Evolutionary conservation across 805 yeast species (phyloP).

Genomic region (baker's yeast (Saccharomyces cerevisiae)): DNA sequence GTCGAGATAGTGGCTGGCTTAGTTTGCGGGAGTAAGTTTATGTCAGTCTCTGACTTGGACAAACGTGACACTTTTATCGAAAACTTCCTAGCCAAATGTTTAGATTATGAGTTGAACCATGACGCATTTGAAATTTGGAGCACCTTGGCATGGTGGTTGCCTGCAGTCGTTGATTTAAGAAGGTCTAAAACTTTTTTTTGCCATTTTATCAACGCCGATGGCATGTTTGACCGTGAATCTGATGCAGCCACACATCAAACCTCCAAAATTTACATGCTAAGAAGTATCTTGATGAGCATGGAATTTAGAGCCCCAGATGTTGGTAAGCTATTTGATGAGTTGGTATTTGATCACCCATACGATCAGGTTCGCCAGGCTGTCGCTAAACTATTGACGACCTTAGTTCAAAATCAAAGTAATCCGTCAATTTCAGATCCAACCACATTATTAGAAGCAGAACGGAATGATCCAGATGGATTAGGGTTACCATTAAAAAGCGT

Average conservation of each 20-base stretch:
- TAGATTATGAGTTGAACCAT: slow-evolving; percentile 58
- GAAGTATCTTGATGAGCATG: slow-evolving; percentile 40
- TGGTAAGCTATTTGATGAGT: slow-evolving; percentile 35
- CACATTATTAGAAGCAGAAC: slow-evolving; percentile 9
- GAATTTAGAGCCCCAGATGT: slow-evolving; percentile 50
- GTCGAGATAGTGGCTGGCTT: slow-evolving; percentile 67
- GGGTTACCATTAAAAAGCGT: slow-evolving; percentile 30
- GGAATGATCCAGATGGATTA: slow-evolving; percentile 23
- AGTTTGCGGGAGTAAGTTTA: slow-evolving; percentile 39
- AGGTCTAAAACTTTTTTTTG: slow-evolving; percentile 48
- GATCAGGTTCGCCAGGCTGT: slow-evolving; percentile 62
- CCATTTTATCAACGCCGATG: slow-evolving; percentile 38
- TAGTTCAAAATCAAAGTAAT: slow-evolving; percentile 22
- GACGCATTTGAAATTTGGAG: slow-evolving; percentile 71
- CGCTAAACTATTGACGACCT: slow-evolving; percentile 44
- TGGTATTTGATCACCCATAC: slow-evolving; percentile 55
- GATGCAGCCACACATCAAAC: slow-evolving; percentile 61
- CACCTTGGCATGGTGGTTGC: slow-evolving; percentile 66
- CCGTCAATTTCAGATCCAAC: slow-evolving; percentile 14
- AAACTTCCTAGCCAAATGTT: slow-evolving; percentile 37
- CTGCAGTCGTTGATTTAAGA: slow-evolving; percentile 57
- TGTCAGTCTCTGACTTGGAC: slow-evolving; percentile 29
- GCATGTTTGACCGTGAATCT: slow-evolving; percentile 37
- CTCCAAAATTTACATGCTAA: slow-evolving; percentile 45
- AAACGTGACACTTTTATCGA: slow-evolving; percentile 41